Conservation (phyloP, 2,329 filamentous ascomycete genomes). For the Cladosporium phlei region DNA sequence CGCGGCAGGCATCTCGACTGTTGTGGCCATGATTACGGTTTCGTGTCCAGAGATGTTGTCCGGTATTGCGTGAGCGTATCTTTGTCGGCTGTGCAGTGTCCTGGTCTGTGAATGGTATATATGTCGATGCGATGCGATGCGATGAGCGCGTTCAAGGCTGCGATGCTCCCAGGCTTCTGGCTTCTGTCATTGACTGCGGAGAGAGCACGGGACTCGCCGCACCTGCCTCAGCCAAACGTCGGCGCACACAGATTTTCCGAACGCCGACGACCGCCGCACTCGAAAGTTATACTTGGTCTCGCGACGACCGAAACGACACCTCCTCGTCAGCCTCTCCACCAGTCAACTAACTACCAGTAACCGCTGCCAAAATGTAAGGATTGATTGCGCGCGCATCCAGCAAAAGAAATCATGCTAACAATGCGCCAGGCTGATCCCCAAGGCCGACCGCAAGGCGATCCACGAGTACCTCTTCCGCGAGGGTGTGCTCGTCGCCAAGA, state of each 20-base stretch:
- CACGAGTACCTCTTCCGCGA: constrained; percentile 96
- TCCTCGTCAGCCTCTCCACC: constrained; percentile 10
- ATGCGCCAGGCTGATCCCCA: constrained; percentile 83
- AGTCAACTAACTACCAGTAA: constrained; percentile 18
- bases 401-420: constrained; percentile 13
- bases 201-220: too few relatives aligned
- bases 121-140: too few relatives aligned
- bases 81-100: too few relatives aligned
- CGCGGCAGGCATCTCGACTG: background rate
- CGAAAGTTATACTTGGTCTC: constrained; percentile 12
- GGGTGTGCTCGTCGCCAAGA: constrained; percentile 91
- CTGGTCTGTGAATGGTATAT: too few relatives aligned
- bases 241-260: constrained; percentile 7
- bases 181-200: too few relatives aligned
- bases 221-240: too few relatives aligned
- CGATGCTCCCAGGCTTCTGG: too few relatives aligned
- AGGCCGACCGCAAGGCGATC: constrained; percentile 99
- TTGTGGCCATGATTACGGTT: background rate
- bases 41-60: too few relatives aligned
- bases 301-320: constrained; percentile 1
- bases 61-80: too few relatives aligned
- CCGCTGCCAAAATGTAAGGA: constrained; percentile 42
- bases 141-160: too few relatives aligned
- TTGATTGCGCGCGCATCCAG: background rate
- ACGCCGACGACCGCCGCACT: background rate